Percentiles rank a stretch among this genome's conserved stretches.
Evolutionary conservation across 2,329 filamentous ascomycete genomes (phyloP).

Genomic region (Aspergillus spinulosporus): DNA sequence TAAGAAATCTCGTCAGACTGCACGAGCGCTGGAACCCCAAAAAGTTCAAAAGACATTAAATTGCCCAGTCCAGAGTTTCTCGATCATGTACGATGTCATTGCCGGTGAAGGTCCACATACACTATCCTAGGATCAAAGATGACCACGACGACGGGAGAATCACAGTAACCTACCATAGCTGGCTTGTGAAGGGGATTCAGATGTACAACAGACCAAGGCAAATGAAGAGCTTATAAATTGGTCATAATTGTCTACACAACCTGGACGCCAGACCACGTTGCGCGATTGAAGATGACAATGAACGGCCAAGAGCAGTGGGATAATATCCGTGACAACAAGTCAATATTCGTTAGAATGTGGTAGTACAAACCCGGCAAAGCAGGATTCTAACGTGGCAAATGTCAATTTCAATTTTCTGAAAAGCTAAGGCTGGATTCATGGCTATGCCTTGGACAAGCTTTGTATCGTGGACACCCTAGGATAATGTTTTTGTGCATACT

Average conservation of each 20-base stretch:
- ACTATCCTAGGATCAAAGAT: constrained; percentile 1
- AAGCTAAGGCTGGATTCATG: neutral
- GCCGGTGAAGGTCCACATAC: neutral
- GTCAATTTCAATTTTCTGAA: neutral
- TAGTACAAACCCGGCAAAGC: neutral
- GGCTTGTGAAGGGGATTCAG: neutral
- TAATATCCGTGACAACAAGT: neutral
- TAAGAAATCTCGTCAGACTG: constrained; percentile 10
- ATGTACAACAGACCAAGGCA: neutral
- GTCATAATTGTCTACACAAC: constrained; percentile 9
- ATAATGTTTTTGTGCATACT: no score
- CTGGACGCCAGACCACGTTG: constrained; percentile 8
- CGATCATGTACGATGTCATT: neutral
- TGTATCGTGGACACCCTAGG: no score
- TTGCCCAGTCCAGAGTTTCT: constrained; percentile 9
- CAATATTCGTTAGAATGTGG: neutral
- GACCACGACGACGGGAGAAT: neutral
- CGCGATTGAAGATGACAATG: constrained; percentile 2
- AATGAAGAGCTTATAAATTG: constrained; percentile 11
- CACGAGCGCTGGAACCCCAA: neutral
- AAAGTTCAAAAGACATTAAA: neutral
- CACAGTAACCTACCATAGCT: neutral
- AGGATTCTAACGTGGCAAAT: neutral
- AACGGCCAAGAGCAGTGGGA: neutral
- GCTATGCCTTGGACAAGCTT: neutral